Evolutionary conservation across 2,329 filamentous ascomycete species (phyloP), one percentile per base, ranked within the genome.

Genomic region (Scopulariopsis brevicaulis): DNA sequence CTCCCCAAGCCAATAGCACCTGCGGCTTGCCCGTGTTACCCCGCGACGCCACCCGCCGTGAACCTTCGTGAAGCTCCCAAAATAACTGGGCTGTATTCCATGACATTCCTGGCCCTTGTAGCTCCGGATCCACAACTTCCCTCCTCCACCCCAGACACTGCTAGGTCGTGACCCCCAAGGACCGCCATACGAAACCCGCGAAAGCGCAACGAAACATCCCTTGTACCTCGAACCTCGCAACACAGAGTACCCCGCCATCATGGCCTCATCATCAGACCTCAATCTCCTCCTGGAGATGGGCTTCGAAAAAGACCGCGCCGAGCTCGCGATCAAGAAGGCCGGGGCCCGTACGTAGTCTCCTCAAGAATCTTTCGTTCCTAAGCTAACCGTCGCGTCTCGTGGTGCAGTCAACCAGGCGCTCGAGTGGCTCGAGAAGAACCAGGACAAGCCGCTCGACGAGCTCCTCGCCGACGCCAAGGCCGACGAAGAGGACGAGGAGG

Each of bases 381-480:
- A 50, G 22, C 32, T 53, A 55, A 46, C 22, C 53, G 34, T 48
- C 35, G n/a, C 20, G 25, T 37, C 3, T 34, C 4, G 12, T 35
- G 5, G 11, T 8, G 6, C 11, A 59, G 50, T 56, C 34, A 59
- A 59, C 53, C 37, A 56, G 40, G 46, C 43, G 40, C 81, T 99
- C 59, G 89, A 96, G 74, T 99, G 94, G 94, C 82, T 99, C 1
- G 92, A 96, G 69, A 83, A 88, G 65, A 96, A 95, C 69, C 86
- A 95, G 69, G 90, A 96, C 70, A 96, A 89, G 65, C 79, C 89
- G 1, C 69, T 96, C 50, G 91, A 96, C 43, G 86, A 96, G 59
- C 85, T 97, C 61, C 81, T 89, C 62, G 64, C 68, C 15, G 64
- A 65, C 22, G 64, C 67, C 32, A 67, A 67, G 10, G 65, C 64